Conservation (phyloP, 2,329 filamentous ascomycete genomes). For the Sphaerulina musiva region DNA sequence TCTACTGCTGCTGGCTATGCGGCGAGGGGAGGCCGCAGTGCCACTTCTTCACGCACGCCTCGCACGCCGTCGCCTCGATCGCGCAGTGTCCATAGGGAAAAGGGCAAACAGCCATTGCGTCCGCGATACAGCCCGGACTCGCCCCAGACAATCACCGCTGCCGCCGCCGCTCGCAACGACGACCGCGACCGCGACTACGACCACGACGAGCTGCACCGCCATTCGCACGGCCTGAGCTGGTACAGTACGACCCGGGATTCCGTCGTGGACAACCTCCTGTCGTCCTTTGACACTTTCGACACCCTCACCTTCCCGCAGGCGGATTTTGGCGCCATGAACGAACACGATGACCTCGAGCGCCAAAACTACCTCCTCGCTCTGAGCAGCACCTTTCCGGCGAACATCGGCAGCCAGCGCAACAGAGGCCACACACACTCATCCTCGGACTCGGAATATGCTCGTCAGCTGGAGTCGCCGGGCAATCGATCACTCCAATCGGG, state of each 20-base stretch:
- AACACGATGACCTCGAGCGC: conserved; percentile 18
- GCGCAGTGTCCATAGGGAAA: conserved; percentile 5
- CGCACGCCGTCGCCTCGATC: conserved; percentile 12
- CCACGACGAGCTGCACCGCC: conserved; percentile 8
- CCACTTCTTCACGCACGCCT: neutral
- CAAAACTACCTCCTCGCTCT: conserved; percentile 18
- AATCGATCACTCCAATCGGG: conserved; percentile 20
- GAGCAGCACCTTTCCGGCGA: conserved; percentile 7
- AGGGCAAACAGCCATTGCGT: conserved; percentile 12
- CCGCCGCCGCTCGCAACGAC: neutral
- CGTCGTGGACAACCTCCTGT: conserved; percentile 89
- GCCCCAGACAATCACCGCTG: neutral
- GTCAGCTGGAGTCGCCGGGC: conserved; percentile 33
- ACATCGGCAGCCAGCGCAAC: conserved; percentile 34
- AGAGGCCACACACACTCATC: conserved; percentile 56
- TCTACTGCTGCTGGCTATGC: neutral
- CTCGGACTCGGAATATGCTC: conserved; percentile 54
- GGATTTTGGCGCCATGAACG: conserved; percentile 14
- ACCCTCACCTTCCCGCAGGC: conserved; percentile 44
- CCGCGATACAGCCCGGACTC: conserved; percentile 6
- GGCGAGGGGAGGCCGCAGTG: conserved; percentile 1
- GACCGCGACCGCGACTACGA: too few species aligned
- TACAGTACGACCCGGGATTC: conserved; percentile 77
- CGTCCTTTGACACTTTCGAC: conserved; percentile 69
- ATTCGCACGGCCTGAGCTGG: conserved; percentile 82